Percentiles rank a stretch among this genome's conserved stretches.
These are phyloP conservation scores for Cutaneotrichosporon mucoides DNA, from an alignment of 1,284 basidiomycete species.

Conservation along the genomic window DNA sequence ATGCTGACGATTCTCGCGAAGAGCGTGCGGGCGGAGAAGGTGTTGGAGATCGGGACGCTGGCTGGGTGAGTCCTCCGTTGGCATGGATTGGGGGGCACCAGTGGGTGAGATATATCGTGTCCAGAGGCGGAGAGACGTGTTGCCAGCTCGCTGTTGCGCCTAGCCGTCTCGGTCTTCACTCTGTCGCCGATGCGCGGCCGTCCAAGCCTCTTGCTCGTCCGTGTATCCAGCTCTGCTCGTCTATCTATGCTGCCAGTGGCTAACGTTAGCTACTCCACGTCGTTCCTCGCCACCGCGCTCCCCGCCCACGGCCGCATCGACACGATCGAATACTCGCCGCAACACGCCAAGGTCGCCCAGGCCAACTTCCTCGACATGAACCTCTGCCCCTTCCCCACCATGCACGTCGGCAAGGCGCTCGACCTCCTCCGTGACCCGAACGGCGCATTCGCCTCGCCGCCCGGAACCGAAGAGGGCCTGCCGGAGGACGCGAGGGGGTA, in stretches of 20 bases:
- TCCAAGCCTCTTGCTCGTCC: no score
- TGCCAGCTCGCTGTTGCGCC: no score
- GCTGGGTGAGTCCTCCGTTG: constrained; percentile 43
- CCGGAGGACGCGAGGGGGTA: constrained; percentile 25
- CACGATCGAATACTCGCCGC: constrained; percentile 34
- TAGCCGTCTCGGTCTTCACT: no score
- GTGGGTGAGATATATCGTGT: no score
- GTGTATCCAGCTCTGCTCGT: no score
- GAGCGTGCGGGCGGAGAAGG: constrained; percentile 29
- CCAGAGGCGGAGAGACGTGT: no score
- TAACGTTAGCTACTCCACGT: constrained; percentile 25
- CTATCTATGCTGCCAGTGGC: no score
- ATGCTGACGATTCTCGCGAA: constrained; percentile 34
- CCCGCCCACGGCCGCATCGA: constrained; percentile 40
- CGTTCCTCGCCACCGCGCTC: constrained; percentile 35
- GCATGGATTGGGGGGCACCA: no score
- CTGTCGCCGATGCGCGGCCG: no score
- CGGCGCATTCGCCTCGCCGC: constrained; percentile 21
- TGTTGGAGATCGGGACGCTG: constrained; percentile 43
- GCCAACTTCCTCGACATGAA: constrained; percentile 38
- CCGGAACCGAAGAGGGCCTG: constrained; percentile 22
- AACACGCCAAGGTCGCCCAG: constrained; percentile 35
- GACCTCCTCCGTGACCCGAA: constrained; percentile 26
- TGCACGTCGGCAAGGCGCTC: constrained; percentile 35
- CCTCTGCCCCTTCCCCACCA: constrained; percentile 39